Evolutionary conservation across 768 basidiomycete genomes (phyloP), one percentile per base, ranked within the genome.

Genomic region (Sarcodon aspratus): DNA sequence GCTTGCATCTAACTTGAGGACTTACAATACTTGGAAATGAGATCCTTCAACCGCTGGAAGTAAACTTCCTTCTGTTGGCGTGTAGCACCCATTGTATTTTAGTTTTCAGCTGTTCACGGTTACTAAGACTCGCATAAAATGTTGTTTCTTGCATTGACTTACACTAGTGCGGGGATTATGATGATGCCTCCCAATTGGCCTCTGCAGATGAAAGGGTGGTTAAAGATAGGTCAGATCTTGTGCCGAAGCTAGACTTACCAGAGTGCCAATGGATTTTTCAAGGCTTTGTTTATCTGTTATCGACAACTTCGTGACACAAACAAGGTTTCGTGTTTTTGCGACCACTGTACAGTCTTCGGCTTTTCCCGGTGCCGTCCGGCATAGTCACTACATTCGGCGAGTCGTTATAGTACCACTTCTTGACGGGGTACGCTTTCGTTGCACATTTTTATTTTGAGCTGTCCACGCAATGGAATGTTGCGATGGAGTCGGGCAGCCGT

Each of bases 181-280:
- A 17, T 33, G 15, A 34, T 46, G 85, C 88, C 88, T 91, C 88
- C 88, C 88, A 59, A 86, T 86, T 90, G 87, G 85, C 87, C 88
- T 87, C 86, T 85, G 64, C 54, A 34, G 32, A 13, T 12, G 21
- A 45, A n/a, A 55, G 6, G 18, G 32, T 63, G 37, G 61, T 58
- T 9, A 36, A 32, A 32, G 17, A 43, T 48, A 43, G 27, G 33
- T 1, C 27, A 21, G 43, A 11, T 6, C 21, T 44, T 48, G 35
- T 33, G 11, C 10, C 11, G 15, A 17, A 15, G 44, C 8, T 40
- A 27, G 21, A 68, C 73, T 37, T 63, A 83, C 85, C 84, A 72
- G 67, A 62, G 86, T 87, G 85, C 73, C 87, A 90, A 89, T 71
- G 88, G 88, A 89, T 90, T 75, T 90, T 91, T 91, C 81, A 91